Conservation (phyloP, 2,329 filamentous ascomycete species). For the Pseudocercospora macadamiae region DNA sequence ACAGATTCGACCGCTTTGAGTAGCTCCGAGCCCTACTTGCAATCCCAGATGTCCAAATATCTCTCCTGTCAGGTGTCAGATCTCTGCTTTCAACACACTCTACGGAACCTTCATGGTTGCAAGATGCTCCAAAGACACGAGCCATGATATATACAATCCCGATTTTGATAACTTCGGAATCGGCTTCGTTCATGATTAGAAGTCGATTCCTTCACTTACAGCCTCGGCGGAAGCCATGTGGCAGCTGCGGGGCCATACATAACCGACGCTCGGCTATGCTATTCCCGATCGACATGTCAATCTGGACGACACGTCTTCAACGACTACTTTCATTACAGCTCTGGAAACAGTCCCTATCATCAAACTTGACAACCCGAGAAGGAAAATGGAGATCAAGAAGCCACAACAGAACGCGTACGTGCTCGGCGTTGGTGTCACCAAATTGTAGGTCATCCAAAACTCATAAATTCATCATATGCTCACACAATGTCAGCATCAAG, state of each 20-base stretch:
- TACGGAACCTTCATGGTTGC: too few relatives aligned
- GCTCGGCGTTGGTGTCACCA: slow-evolving; percentile 97
- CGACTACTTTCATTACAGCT: not conserved
- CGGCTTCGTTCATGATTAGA: not conserved
- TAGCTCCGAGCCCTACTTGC: too few relatives aligned
- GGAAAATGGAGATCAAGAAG: slow-evolving; percentile 30
- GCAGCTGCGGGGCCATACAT: not conserved
- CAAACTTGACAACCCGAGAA: not conserved
- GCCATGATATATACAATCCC: too few relatives aligned
- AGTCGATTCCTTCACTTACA: not conserved
- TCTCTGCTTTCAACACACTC: too few relatives aligned
- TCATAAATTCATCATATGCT: not conserved
- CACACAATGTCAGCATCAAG: slow-evolving; percentile 66
- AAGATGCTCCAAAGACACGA: too few relatives aligned
- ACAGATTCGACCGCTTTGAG: too few relatives aligned
- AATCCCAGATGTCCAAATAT: too few relatives aligned
- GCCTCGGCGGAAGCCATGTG: not conserved
- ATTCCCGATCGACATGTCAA: slow-evolving; percentile 11
- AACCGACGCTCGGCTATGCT: not conserved
- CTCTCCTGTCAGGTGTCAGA: too few relatives aligned
- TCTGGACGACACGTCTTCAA: slow-evolving; percentile 11
- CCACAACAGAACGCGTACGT: slow-evolving; percentile 67
- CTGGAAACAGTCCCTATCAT: not conserved
- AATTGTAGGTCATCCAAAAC: slow-evolving; percentile 58
- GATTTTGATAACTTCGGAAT: too few relatives aligned